Evolutionary conservation across 148 eudicot genomes (phyloP).

Genomic region (Polygonum aviculare): DNA sequence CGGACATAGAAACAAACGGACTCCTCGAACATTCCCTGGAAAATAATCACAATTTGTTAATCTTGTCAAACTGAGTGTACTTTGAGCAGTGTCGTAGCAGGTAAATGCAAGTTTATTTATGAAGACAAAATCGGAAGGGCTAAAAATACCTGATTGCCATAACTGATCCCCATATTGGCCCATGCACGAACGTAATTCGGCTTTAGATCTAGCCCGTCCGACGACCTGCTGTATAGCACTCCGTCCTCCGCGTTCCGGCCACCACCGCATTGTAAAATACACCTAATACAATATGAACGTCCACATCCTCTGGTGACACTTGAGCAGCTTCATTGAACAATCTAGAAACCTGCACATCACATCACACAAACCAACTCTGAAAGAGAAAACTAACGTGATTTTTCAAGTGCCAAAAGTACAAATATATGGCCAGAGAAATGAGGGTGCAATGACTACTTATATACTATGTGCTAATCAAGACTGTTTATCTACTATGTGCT

Average conservation of each 20-base stretch:
- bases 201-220: slow-evolving; percentile 92
- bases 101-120: not conserved
- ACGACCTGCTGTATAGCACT: slow-evolving; percentile 70
- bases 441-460: not conserved
- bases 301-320: slow-evolving; percentile 90
- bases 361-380: slow-evolving; percentile 13
- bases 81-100: not conserved
- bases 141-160: slow-evolving; percentile 76
- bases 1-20: slow-evolving; percentile 92
- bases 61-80: not conserved
- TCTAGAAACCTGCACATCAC: slow-evolving; percentile 50
- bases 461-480: not conserved
- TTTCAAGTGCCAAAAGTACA: not conserved
- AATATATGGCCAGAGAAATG: not conserved
- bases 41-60: not conserved
- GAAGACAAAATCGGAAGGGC: not conserved
- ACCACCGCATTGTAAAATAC: slow-evolving; percentile 80
- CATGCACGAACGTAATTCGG: slow-evolving; percentile 99
- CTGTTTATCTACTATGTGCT: too few species aligned
- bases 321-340: slow-evolving; percentile 81
- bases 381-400: slow-evolving; percentile 2
- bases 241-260: slow-evolving; percentile 87
- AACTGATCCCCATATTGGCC: slow-evolving; percentile 99
- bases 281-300: slow-evolving; percentile 90
- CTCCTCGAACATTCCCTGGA: slow-evolving; percentile 90